These are phyloP conservation scores for Skeletonema costatum DNA, from an alignment of 108 stramenopile genomes.

Conservation along the genomic window DNA sequence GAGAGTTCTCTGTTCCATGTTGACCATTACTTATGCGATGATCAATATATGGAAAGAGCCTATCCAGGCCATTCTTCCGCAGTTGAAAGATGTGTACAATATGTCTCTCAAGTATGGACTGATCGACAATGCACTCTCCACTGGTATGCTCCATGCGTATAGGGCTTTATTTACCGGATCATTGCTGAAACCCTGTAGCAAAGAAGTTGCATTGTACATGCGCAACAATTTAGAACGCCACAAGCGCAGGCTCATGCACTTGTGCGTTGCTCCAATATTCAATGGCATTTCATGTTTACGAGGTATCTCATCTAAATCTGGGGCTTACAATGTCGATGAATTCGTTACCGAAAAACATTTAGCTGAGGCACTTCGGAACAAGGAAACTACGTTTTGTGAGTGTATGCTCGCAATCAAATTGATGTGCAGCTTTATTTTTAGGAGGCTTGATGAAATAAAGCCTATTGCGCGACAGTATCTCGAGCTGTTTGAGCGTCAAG, in stretches of 20 bases:
- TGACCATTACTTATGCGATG: neutral
- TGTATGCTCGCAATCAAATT: neutral
- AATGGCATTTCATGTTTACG: neutral
- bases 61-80: conserved; percentile 3
- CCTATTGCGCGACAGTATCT: neutral
- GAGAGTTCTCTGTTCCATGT: neutral
- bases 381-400: conserved; percentile 7
- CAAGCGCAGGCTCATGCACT: neutral
- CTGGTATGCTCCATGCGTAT: neutral
- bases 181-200: neutral
- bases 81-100: conserved; percentile 2
- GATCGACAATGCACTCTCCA: neutral
- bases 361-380: neutral
- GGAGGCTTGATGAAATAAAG: neutral
- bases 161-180: conserved; percentile 5
- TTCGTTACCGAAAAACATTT: neutral
- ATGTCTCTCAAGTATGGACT: neutral
- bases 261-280: neutral
- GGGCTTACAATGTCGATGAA: neutral
- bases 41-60: conserved; percentile 17
- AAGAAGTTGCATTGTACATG: neutral
- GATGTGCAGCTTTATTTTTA: conserved; percentile 12
- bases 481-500: neutral
- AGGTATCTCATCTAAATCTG: neutral
- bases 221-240: neutral